Evolutionary conservation across 768 basidiomycete genomes (phyloP).

Genomic region (Boletus subparvulus): DNA sequence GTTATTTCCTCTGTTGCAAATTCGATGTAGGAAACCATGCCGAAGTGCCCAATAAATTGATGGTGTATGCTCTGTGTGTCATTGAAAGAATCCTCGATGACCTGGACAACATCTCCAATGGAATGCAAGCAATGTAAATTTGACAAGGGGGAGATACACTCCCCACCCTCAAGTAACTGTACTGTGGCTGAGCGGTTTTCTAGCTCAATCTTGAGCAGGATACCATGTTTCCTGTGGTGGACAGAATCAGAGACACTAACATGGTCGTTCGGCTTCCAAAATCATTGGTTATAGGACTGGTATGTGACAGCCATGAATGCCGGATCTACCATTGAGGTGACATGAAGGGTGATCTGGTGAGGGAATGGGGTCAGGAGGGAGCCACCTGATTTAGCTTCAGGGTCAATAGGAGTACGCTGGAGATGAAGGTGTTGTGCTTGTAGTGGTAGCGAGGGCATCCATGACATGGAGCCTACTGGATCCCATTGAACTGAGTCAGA

Average conservation of each 20-base stretch:
- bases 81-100: no score
- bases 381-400: neutral
- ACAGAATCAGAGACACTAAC: neutral
- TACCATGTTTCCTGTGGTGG: neutral
- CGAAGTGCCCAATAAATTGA: no score
- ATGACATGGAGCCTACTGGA: no score
- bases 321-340: neutral
- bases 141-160: neutral
- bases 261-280: neutral
- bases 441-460: no score
- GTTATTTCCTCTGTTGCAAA: neutral
- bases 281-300: neutral
- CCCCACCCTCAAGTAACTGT: neutral
- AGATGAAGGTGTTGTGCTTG: no score
- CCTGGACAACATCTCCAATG: no score
- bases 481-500: neutral
- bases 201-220: neutral
- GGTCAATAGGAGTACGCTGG: neutral
- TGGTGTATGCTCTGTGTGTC: no score
- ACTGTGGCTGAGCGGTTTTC: neutral
- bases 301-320: neutral
- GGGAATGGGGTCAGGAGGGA: neutral
- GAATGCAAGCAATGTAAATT: no score
- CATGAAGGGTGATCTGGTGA: neutral
- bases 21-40: neutral